Evolutionary conservation across 495 filamentous ascomycete species (phyloP), one percentile per base, ranked within the genome.

Genomic region (Talaromyces thailandensis): DNA sequence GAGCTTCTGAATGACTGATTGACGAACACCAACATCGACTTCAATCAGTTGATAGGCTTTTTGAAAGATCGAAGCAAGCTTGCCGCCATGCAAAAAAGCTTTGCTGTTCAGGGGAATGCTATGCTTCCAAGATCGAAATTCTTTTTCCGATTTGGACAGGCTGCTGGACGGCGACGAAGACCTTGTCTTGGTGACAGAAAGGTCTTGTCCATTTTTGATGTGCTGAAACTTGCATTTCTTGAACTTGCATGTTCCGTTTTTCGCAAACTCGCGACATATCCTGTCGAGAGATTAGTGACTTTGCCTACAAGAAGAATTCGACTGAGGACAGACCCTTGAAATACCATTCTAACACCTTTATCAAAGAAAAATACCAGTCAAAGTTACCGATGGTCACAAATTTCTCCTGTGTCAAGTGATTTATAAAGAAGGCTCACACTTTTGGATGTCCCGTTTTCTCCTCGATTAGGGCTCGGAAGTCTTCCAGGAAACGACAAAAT

Each of bases 1-100:
- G 8, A 75, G 66, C 52, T 43, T 58, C 25, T 63, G 67, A 28
- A 75, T 66, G 5, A 75, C 71, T 26, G 69, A 66, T 51, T 75
- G 73, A 4, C 64, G 58, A 0, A 56, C 63, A 58, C 65, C 55
- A 6, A 64, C 67, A 55, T 74, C 68, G 0, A 60, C 48, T 5
- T 68, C 62, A 52, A 75, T 66, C 6, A 75, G 70, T 45, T 59
- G 40, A 24, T 52, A 61, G 6, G 66, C 68, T 40, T 64, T 58
- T 37, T 63, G 61, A 58, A 71, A 70, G 23, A 71, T 60, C 5
- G 21, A n/a, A 37, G 31, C 43, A 24, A 55, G 65, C 24, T n/a
- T 40, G 45, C 53, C 63, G 11, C 23, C 50, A 45, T 61, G 35
- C 4, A 58, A 50, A 32, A 37, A 26, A 6, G 12, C 11, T 56